Base-by-base conservation (phyloP, 306 rosid species). In the Quercus aquifolioides region DNA sequence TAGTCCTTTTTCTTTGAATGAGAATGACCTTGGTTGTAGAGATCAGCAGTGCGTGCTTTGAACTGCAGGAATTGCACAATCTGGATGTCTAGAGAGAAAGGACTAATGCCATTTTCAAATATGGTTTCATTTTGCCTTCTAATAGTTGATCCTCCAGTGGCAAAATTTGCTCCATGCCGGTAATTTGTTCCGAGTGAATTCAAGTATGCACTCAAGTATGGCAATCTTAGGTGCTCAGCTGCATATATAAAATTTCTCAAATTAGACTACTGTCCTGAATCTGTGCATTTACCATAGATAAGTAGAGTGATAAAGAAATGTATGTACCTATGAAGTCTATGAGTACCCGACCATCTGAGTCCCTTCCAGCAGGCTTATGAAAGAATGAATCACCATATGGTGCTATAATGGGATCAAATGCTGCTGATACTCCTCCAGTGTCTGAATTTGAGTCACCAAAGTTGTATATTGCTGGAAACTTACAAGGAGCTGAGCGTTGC, bases 361-460 rank as follows among this genome's bases (percentile, higher is more conserved):
- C 97, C 43, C 98, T 84, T 65, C 97, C 97, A 0, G 88, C 78
- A 5, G 92, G 97, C 35, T 86, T 89, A 5, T 84, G 92, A 74
- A 90, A 88, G 89, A 92, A 94, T 19, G 82, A 90, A 2, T 78
- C 86, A 5, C 98, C 98, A 38, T 91, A 91, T 1, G 98, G 98
- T 17, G 56, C 75, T 6, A 73, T 67, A 57, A 94, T 92, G 1
- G 97, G 97, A 10, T 80, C 89, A 80, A 94, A 94, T 4, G 89
- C 93, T 19, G 97, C 98, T 9, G 98, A 91, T 17, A 94, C 90
- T 72, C 95, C 97, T 52, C 98, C 98, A 3, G 98, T 94, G 79
- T 94, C 98, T 14, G 98, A 94, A 68, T 94, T 94, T 1, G 98
- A 94, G 88, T 94, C 98, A 1, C 98, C 98, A 62, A 92, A 94